Evolutionary conservation across 2,329 filamentous ascomycete genomes (phyloP), one percentile per base, ranked within the genome.

Genomic region (Aspergillus fumigatiaffinis): DNA sequence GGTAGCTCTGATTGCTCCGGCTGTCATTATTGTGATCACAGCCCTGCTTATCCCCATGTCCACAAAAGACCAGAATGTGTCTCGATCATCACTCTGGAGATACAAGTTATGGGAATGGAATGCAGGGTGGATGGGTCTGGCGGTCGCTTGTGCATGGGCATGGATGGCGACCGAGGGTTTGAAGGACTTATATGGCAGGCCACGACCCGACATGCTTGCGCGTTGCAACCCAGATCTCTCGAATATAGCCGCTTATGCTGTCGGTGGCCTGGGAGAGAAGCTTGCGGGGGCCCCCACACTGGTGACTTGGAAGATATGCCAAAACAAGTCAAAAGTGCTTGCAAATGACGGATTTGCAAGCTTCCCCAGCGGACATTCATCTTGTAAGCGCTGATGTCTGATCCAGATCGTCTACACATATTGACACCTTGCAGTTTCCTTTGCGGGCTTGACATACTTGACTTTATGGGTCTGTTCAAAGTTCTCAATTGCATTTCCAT

Each of bases 31-130:
- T 65, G 73, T 88, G 52, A 41, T 91, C 53, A 82, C 93, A 56
- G 84, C 85, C 44, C 73, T 95, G 17, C 58, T 84, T 63, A 85
- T 94, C 0, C 91, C 91, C 1, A 90, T 89, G 3, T 82, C 84
- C 5, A 87, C 86, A 1, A 86, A 88, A 0, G 82, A 84, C 17
- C 79, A 79, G 46, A 80, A 82, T 21, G 87, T 87, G 0, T 85
- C 89, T 1, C 82, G 81, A 61, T 73, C 81, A 3, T 75, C 90
- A 54, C 80, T 92, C 48, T 92, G 90, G 87, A 85, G 84, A 70
- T 84, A 90, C 63, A 96, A 94, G 76, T 73, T 96, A 1, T 97
- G 93, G 92, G 92, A 97, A 73, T 86, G 90, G 72, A 91, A 97
- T 70, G 86, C 86, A 2, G 92, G 90, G 57, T 91, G 88, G 85